Conservation (phyloP, 768 basidiomycete species). For the Royoungia palumana region DNA sequence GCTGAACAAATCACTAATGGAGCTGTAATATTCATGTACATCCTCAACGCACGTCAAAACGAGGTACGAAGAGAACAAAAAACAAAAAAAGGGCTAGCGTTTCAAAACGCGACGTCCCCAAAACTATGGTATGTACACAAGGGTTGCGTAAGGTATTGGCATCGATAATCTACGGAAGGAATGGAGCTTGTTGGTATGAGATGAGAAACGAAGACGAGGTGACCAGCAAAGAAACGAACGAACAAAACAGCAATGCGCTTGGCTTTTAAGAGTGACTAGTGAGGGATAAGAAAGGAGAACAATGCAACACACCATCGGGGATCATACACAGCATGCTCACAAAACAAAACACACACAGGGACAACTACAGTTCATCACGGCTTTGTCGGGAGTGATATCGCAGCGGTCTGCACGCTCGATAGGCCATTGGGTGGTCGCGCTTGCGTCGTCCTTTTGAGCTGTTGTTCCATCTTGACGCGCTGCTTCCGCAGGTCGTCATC, state of each 20-base stretch:
- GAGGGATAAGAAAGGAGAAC: not conserved
- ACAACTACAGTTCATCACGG: conserved; percentile 3
- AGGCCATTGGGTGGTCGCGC: conserved; percentile 31
- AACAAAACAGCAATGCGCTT: too few species aligned
- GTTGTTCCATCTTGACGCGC: conserved; percentile 71
- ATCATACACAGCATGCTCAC: conserved; percentile 8
- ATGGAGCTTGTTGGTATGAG: not conserved
- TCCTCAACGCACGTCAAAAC: too few species aligned
- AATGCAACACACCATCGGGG: not conserved
- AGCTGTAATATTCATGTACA: too few species aligned
- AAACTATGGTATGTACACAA: too few species aligned
- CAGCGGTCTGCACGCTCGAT: conserved; percentile 22
- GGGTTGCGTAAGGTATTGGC: too few species aligned
- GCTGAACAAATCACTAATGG: too few species aligned
- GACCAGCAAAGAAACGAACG: not conserved
- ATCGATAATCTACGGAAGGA: too few species aligned
- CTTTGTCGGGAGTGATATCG: conserved; percentile 29
- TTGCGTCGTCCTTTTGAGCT: conserved; percentile 58
- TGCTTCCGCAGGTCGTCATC: conserved; percentile 79
- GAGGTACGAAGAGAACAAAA: too few species aligned
- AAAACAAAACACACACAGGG: conserved; percentile 3
- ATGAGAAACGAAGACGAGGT: not conserved
- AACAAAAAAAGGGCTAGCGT: too few species aligned
- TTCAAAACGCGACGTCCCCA: too few species aligned
- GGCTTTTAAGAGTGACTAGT: too few species aligned